Conservation (phyloP, 208 protist species). For the Trypanosoma congolense region DNA sequence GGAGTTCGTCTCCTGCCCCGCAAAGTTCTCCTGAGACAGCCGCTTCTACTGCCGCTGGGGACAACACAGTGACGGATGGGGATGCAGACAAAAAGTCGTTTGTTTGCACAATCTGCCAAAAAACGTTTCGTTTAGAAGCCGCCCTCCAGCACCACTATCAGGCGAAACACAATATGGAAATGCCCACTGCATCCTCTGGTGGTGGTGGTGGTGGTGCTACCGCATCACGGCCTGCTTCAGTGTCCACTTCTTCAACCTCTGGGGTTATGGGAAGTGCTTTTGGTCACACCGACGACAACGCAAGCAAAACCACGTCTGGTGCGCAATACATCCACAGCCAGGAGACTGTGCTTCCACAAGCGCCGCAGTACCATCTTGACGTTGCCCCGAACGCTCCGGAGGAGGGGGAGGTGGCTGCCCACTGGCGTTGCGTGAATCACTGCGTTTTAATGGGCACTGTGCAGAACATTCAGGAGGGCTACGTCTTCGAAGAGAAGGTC, state of each 20-base stretch:
- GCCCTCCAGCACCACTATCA: constrained; percentile 87
- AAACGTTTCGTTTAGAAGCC: constrained; percentile 83
- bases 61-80: constrained; percentile 16
- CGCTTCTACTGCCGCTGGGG: neutral
- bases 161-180: constrained; percentile 87
- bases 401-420: constrained; percentile 72
- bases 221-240: too few relatives aligned
- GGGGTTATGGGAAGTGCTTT: constrained; percentile 6
- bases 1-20: constrained; percentile 2
- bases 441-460: constrained; percentile 77
- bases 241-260: constrained; percentile 6
- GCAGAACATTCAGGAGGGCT: constrained; percentile 74
- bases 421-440: constrained; percentile 83
- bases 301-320: constrained; percentile 11
- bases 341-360: constrained; percentile 52
- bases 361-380: constrained; percentile 78
- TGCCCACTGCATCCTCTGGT: constrained; percentile 29
- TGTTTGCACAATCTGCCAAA: constrained; percentile 86
- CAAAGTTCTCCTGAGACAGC: constrained; percentile 6
- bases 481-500: constrained; percentile 82
- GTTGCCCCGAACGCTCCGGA: constrained; percentile 84
- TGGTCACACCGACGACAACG: constrained; percentile 9
- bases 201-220: constrained; percentile 1
- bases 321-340: constrained; percentile 58
- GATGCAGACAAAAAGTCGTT: constrained; percentile 53